These are phyloP conservation scores for Scutellaria barbata DNA, from an alignment of 257 asterid species.

Conservation along the genomic window DNA sequence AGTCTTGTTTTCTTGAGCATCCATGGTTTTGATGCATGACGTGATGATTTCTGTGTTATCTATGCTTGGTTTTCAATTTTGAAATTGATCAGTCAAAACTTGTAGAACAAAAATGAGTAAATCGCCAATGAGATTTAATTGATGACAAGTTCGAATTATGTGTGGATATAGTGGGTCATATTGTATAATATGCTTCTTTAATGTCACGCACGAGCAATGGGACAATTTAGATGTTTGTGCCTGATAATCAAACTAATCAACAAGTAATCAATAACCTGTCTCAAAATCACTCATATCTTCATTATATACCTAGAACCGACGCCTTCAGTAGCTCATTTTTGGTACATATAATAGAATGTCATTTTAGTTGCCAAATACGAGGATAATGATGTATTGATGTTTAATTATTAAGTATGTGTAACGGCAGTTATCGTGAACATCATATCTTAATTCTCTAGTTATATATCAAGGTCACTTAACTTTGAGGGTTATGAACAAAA, in stretches of 20 bases:
- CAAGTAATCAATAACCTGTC: background rate
- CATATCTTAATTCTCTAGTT: background rate
- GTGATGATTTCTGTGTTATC: conserved; percentile 12
- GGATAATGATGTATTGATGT: background rate
- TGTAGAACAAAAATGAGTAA: background rate
- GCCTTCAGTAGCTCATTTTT: conserved; percentile 7
- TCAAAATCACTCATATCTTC: conserved; percentile 2
- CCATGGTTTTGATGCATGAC: conserved; percentile 2
- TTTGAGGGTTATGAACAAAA: conserved; percentile 2
- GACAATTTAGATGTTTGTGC: conserved; percentile 2
- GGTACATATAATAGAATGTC: background rate
- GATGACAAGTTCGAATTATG: background rate
- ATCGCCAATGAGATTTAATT: conserved; percentile 14
- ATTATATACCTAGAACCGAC: background rate
- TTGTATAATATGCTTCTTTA: background rate
- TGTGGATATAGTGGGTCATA: background rate
- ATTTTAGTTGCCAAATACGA: conserved; percentile 2
- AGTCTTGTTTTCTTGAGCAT: conserved; percentile 21
- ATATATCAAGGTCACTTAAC: background rate
- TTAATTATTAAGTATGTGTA: conserved; percentile 1
- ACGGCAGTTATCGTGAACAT: conserved; percentile 17
- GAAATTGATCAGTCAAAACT: conserved; percentile 7
- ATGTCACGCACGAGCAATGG: background rate
- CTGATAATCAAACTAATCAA: conserved; percentile 12
- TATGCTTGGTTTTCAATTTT: background rate